These are phyloP conservation scores for Vachellia collinsii DNA, from an alignment of 306 rosid genomes.

Conservation along the genomic window DNA sequence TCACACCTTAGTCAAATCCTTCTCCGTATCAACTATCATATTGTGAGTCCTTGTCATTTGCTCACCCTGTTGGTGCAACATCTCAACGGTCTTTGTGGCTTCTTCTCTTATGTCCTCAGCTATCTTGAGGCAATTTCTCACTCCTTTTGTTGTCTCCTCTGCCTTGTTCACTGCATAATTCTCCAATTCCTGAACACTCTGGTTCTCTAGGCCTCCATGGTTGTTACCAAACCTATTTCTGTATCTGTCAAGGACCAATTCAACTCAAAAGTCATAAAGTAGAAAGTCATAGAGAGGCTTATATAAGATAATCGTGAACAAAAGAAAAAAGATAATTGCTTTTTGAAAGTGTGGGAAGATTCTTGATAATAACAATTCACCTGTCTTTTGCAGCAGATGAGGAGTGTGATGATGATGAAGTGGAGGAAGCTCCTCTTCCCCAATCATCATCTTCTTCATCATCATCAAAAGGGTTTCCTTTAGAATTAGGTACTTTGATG, in stretches of 20 bases:
- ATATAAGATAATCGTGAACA: not conserved
- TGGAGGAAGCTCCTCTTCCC: not conserved
- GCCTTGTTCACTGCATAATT: not conserved
- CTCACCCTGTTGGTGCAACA: not conserved
- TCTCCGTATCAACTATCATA: constrained; percentile 2
- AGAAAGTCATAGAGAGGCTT: not conserved
- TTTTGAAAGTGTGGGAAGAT: not conserved
- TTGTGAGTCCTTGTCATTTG: not conserved
- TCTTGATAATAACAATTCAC: not conserved
- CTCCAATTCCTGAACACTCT: not conserved
- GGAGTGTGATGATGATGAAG: not conserved
- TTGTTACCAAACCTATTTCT: not conserved
- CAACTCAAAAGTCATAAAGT: not conserved
- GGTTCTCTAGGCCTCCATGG: not conserved
- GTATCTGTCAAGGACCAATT: not conserved
- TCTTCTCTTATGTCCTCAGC: constrained; percentile 1
- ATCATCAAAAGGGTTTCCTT: constrained; percentile 13
- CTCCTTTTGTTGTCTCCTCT: not conserved
- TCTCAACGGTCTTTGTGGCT: constrained; percentile 3
- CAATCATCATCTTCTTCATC: not conserved
- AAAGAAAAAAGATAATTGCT: not conserved
- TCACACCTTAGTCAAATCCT: constrained; percentile 9
- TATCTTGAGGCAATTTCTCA: not conserved
- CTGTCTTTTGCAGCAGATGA: not conserved
- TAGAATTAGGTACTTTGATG: not conserved